These are phyloP conservation scores for Phytophthora hibernalis DNA, from an alignment of 352 stramenopile genomes.

Conservation along the genomic window DNA sequence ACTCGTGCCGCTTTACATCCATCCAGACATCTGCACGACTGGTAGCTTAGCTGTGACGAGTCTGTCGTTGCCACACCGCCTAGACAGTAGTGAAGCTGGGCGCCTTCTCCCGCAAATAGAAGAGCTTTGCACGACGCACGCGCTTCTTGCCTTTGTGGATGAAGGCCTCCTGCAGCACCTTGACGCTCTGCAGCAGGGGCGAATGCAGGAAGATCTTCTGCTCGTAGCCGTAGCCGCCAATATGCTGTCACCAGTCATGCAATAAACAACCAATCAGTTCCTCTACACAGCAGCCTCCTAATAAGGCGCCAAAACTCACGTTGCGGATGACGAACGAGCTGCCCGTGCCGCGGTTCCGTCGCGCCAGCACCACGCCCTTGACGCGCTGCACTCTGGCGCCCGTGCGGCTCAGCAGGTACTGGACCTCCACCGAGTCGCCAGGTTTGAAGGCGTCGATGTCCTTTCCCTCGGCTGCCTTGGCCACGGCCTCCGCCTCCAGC, in stretches of 20 bases:
- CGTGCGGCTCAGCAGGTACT: slow-evolving; percentile 83
- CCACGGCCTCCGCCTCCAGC: slow-evolving; percentile 72
- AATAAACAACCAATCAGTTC: slow-evolving; percentile 12
- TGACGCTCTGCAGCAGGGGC: slow-evolving; percentile 88
- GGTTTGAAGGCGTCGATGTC: slow-evolving; percentile 80
- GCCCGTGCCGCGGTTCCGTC: slow-evolving; percentile 80
- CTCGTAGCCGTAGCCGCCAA: slow-evolving; percentile 87
- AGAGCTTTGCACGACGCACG: slow-evolving; percentile 89
- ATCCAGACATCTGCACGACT: not conserved
- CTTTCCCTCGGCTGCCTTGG: slow-evolving; percentile 67
- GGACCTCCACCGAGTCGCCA: slow-evolving; percentile 81
- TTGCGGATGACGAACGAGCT: slow-evolving; percentile 90
- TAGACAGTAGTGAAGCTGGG: slow-evolving; percentile 87
- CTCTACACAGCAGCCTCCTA: not conserved
- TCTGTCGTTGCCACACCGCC: slow-evolving; percentile 17
- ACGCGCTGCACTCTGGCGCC: slow-evolving; percentile 75
- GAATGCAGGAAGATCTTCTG: slow-evolving; percentile 91
- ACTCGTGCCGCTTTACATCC: slow-evolving; percentile 30
- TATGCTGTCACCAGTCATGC: slow-evolving; percentile 54
- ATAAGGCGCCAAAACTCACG: slow-evolving; percentile 46
- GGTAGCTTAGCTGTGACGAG: slow-evolving; percentile 17
- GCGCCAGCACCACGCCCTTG: slow-evolving; percentile 82
- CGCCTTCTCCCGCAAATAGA: slow-evolving; percentile 90
- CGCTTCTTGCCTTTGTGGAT: slow-evolving; percentile 94
- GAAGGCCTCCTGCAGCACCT: slow-evolving; percentile 89